Evolutionary conservation across 495 filamentous ascomycete genomes (phyloP), one percentile per base, ranked within the genome.

Genomic region (Mytilinidion resinicola): DNA sequence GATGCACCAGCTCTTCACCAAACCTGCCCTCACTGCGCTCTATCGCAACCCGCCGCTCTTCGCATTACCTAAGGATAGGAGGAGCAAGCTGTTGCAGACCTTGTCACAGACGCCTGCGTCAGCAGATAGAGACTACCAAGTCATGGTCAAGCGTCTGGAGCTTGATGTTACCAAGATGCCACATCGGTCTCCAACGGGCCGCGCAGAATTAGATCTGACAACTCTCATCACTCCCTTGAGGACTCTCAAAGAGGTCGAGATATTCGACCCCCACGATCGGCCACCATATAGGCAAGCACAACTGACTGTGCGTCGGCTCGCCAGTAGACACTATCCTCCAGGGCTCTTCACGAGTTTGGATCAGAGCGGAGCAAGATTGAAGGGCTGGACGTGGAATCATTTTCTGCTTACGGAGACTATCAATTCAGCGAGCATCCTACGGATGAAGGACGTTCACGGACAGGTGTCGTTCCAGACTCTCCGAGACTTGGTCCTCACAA

Each of bases 341-440:
- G 57, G 69, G 0, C 63, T 95, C 0, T 84, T 91, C 56, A 62
- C 78, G 0, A 74, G 80, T 1, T 72, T 90, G 34, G 68, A 73
- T 7, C 53, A 73, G 19, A 72, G 67, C 37, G 72, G 74, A 7
- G 70, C 78, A 10, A 67, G 67, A 37, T 79, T 95, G 33, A 76
- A 73, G 34, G 82, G 78, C 53, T 96, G 88, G 87, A 83, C 82
- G 35, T 95, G 91, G 90, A 91, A 87, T 62, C 71, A 80, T 36
- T 79, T 83, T n/a, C 75, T 87, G 46, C 25, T 30, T 30, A 30
- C 25, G 25, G 25, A 30, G 6, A 30, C 25, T 30, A 30, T 30
- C 25, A 76, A 80, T 59, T 38, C 49, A 1, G 43, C 54, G 6
- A 67, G 80, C 39, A 66, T 86, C 10, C 68, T 73, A 0, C 69